Percentiles rank a stretch among this genome's conserved stretches.
Conservation (phyloP, 306 rosid genomes). For the Luffa acutangula region DNA sequence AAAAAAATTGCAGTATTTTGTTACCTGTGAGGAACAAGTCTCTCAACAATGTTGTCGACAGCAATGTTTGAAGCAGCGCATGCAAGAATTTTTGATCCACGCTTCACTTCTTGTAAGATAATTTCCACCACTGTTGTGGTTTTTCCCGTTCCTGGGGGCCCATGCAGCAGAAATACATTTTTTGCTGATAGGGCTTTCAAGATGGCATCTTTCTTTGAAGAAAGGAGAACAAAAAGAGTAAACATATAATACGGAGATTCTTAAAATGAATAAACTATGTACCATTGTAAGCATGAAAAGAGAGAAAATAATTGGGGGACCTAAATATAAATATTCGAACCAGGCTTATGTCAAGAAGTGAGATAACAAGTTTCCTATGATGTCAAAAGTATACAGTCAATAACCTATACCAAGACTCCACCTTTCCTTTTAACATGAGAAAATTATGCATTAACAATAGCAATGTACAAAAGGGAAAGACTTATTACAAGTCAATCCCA, state of each 20-base stretch:
- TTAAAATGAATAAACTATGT: background rate
- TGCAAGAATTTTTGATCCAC: slow-evolving; percentile 89
- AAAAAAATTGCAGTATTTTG: slow-evolving; percentile 2
- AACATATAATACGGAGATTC: slow-evolving; percentile 4
- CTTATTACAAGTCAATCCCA: background rate
- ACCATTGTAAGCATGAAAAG: background rate
- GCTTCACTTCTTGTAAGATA: slow-evolving; percentile 89
- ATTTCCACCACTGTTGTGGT: slow-evolving; percentile 97
- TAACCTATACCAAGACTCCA: background rate
- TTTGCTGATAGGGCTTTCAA: slow-evolving; percentile 83
- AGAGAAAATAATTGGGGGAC: background rate
- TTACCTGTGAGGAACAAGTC: slow-evolving; percentile 77
- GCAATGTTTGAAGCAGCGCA: slow-evolving; percentile 99
- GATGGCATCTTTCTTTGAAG: slow-evolving; percentile 69
- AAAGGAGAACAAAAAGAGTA: slow-evolving; percentile 14
- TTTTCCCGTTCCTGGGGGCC: slow-evolving; percentile 99
- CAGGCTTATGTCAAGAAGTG: background rate
- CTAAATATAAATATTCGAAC: background rate
- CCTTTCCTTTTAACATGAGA: background rate
- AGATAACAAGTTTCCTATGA: background rate
- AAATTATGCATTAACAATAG: background rate
- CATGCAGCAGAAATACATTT: slow-evolving; percentile 82
- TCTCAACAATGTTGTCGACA: slow-evolving; percentile 96
- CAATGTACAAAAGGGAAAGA: background rate
- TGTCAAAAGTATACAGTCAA: background rate